These are phyloP conservation scores for Diplodia scrobiculata DNA, from an alignment of 2,329 filamentous ascomycete genomes.

Conservation along the genomic window DNA sequence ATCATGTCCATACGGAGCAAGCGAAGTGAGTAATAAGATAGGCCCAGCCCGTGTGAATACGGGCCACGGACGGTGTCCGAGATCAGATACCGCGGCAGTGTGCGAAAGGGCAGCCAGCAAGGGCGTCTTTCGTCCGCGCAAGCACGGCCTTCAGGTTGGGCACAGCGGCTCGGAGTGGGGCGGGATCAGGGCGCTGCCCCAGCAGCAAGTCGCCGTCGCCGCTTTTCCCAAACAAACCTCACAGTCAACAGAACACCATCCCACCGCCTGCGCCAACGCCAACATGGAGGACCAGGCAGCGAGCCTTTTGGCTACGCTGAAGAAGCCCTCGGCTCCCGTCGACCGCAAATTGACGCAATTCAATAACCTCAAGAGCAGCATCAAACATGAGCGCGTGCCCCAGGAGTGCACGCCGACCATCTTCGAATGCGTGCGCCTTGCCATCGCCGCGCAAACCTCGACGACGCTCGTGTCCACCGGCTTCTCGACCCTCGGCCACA, in stretches of 20 bases:
- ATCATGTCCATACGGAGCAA: not conserved
- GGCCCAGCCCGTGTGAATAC: slow-evolving; percentile 2
- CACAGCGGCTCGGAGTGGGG: not conserved
- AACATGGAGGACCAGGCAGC: slow-evolving; percentile 61
- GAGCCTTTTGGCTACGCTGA: slow-evolving; percentile 57
- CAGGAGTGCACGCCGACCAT: slow-evolving; percentile 70
- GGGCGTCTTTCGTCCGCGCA: not conserved
- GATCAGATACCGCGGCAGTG: not conserved
- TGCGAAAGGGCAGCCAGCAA: not conserved
- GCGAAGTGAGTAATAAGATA: not conserved
- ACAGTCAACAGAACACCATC: slow-evolving; percentile 25
- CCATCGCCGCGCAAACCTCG: slow-evolving; percentile 74
- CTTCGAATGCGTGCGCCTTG: slow-evolving; percentile 78
- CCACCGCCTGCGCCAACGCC: slow-evolving; percentile 16
- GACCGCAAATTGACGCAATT: slow-evolving; percentile 72
- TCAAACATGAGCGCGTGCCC: slow-evolving; percentile 90
- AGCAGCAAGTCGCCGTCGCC: slow-evolving; percentile 13
- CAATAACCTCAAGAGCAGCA: slow-evolving; percentile 76
- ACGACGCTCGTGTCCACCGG: slow-evolving; percentile 73
- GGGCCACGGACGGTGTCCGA: not conserved
- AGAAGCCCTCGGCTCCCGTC: slow-evolving; percentile 65
- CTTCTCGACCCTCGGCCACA: slow-evolving; percentile 83
- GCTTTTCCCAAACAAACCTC: slow-evolving; percentile 26
- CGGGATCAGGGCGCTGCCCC: slow-evolving; percentile 4
- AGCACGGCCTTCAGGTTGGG: slow-evolving; percentile 1